These are phyloP conservation scores for Coleophoma cylindrospora DNA, from an alignment of 2,329 filamentous ascomycete genomes.

Conservation along the genomic window DNA sequence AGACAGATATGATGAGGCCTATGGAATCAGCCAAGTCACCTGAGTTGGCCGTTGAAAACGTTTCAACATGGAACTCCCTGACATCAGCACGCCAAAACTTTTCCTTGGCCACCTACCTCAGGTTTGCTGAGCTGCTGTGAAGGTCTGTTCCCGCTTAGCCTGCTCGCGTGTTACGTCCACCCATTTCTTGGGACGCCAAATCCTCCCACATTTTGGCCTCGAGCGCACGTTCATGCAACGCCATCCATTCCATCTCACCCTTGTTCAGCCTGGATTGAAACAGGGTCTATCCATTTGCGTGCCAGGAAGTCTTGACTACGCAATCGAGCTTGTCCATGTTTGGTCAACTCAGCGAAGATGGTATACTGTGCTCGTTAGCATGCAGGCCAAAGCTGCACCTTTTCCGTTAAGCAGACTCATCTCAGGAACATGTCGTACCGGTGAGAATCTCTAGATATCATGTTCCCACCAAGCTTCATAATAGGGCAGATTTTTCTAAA, in stretches of 20 bases:
- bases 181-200: too few relatives aligned
- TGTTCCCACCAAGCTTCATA: too few relatives aligned
- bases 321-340: not conserved
- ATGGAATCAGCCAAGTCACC: not conserved
- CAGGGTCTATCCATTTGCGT: not conserved
- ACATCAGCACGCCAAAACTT: not conserved
- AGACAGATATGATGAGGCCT: not conserved
- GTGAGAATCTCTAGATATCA: too few relatives aligned
- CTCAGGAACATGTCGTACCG: too few relatives aligned
- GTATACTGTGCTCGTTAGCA: not conserved
- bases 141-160: too few relatives aligned
- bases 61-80: not conserved
- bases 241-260: not conserved
- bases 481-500: too few relatives aligned
- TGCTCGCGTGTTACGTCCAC: too few relatives aligned
- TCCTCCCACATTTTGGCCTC: too few relatives aligned
- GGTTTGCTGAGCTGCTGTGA: too few relatives aligned
- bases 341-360: not conserved
- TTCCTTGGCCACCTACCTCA: too few relatives aligned
- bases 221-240: not conserved
- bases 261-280: not conserved
- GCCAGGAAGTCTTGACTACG: not conserved
- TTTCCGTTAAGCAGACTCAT: too few relatives aligned
- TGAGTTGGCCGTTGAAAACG: not conserved
- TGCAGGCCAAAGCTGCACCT: not conserved